Evolutionary conservation across 2,329 filamentous ascomycete species (phyloP).

Genomic region (Botrytis paeoniae): DNA sequence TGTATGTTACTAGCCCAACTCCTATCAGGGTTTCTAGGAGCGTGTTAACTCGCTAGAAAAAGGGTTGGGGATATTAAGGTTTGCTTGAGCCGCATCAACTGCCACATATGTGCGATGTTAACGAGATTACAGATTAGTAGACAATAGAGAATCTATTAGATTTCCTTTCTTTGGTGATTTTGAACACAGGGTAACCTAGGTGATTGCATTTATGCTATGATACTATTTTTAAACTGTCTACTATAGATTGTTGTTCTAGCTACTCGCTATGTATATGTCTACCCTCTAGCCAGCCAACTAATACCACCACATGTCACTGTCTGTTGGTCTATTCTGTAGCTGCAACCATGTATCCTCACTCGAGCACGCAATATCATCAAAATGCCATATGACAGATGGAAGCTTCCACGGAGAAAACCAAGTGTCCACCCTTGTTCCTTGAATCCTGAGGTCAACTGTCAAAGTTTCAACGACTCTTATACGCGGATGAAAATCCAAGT

Average conservation of each 20-base stretch:
- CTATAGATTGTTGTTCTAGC: neutral
- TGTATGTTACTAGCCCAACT: neutral
- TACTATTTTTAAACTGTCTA: neutral
- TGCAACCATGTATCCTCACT: neutral
- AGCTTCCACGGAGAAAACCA: neutral
- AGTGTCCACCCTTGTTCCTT: neutral
- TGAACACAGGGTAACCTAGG: neutral
- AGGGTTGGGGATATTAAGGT: neutral
- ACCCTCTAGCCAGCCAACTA: neutral
- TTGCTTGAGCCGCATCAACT: constrained; percentile 8
- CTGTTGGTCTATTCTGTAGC: neutral
- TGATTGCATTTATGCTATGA: neutral
- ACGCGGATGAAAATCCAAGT: neutral
- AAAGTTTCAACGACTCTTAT: neutral
- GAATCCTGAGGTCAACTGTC: neutral
- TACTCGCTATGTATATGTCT: neutral
- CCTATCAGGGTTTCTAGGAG: neutral
- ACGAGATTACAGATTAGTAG: neutral
- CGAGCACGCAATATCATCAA: neutral
- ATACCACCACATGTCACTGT: neutral
- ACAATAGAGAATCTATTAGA: neutral
- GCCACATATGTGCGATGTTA: neutral
- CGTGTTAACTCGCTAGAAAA: neutral
- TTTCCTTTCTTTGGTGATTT: neutral
- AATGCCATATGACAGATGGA: neutral